Percentiles rank a stretch among this genome's conserved stretches.
Evolutionary conservation across 345 rosid species (phyloP).

Genomic region (Theobroma cacao): DNA sequence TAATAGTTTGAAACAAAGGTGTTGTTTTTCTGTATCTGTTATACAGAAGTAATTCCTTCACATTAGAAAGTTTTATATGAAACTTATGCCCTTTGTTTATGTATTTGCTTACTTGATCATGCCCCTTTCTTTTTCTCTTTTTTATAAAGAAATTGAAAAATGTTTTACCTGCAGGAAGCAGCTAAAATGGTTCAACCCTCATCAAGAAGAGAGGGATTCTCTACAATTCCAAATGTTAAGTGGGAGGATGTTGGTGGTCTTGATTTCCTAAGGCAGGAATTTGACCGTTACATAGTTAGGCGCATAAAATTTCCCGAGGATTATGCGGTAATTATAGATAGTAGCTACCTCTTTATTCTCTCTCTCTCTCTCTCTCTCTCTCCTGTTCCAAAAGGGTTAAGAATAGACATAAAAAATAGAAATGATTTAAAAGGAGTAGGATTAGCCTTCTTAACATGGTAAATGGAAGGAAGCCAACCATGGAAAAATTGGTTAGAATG

Average conservation of each 20-base stretch:
- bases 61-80: neutral
- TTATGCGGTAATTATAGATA: conserved; percentile 48
- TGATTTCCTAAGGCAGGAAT: conserved; percentile 55
- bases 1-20: neutral
- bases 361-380: neutral
- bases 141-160: too few species aligned
- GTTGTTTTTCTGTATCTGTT: neutral
- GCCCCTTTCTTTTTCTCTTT: too few species aligned
- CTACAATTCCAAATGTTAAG: conserved; percentile 73
- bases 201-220: conserved; percentile 82
- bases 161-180: conserved; percentile 56
- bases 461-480: neutral
- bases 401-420: neutral
- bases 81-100: neutral
- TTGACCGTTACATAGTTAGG: conserved; percentile 68
- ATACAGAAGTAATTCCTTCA: neutral
- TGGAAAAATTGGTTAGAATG: neutral
- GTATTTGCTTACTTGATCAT: conserved; percentile 13
- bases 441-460: neutral
- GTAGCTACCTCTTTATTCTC: neutral
- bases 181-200: conserved; percentile 75
- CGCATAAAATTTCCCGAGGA: conserved; percentile 69
- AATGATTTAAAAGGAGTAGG: neutral
- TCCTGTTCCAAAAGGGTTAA: neutral
- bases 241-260: conserved; percentile 99